Base-by-base conservation (phyloP, 345 rosid genomes). In the Zanthoxylum bungeanum region DNA sequence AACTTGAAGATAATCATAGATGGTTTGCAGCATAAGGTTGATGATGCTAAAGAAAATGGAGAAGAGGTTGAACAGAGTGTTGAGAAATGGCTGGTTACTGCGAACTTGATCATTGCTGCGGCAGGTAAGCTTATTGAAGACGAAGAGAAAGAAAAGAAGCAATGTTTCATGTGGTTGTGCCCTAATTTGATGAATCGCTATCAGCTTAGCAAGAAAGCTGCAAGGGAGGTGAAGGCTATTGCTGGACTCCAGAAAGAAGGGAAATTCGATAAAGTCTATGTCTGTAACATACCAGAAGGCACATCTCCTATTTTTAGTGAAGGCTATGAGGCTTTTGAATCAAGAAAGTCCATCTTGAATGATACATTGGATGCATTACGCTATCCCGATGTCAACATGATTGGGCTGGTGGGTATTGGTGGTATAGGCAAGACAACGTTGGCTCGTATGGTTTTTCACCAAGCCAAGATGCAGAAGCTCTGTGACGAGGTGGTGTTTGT, bases 191-290 rank as follows among this genome's bases (percentile, higher is more conserved):
- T 11, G 56, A 34, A 19, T 27, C 72, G 77, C 8, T 57, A 66
- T 46, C 69, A 58, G 31, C 66, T 66, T 33, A 66, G 66, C 65
- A 73, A 49, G 53, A 14, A 37, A 47, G 60, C 71, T 0, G 58
- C 21, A 30, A 16, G 12, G 27, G 21, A 68, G 46, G 3, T 10
- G 9, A 28, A 39, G 21, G 52, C 5, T 40, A 3, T 75, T 28
- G 36, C n/a, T 69, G 27, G 34, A 19, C 69, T 69, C 70, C 11
- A 9, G 33, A 5, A 70, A 9, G 58, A 74, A 25, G 50, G 67
- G 12, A 65, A 4, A 19, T 65, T 65, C 7, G 2, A 44, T 12
- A 14, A 44, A 12, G 49, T 44, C 14, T 12, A 17, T 16, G 12
- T 14, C n/a, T 11, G 12, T 12, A 44, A 17, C 5, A 4, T 11